These are phyloP conservation scores for Podospora pseudocomata DNA, from an alignment of 495 filamentous ascomycete genomes.

Conservation along the genomic window DNA sequence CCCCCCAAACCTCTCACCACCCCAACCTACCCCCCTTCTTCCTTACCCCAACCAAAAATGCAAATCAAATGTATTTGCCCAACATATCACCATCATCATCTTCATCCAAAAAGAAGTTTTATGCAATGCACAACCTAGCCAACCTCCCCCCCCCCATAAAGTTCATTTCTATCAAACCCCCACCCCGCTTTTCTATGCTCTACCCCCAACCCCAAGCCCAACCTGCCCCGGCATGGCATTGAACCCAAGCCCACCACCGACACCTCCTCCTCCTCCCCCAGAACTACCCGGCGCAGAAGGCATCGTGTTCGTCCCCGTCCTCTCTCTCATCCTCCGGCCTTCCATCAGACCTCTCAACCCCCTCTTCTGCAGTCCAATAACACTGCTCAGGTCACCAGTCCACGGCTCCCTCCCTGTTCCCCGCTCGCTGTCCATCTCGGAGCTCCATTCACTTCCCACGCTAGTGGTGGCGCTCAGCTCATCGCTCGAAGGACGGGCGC, in stretches of 20 bases:
- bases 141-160: not conserved
- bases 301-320: conserved; percentile 35
- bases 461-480: conserved; percentile 50
- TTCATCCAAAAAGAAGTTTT: not conserved
- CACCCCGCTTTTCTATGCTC: conserved; percentile 13
- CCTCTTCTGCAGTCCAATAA: conserved; percentile 94
- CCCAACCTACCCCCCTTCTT: not conserved
- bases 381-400: conserved; percentile 80
- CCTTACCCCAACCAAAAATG: not conserved
- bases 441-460: conserved; percentile 49
- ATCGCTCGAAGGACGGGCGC: conserved; percentile 38
- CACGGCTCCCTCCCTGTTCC: conserved; percentile 58
- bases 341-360: conserved; percentile 93
- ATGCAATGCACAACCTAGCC: not conserved
- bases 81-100: not conserved
- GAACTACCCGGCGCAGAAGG: not conserved
- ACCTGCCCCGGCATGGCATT: conserved; percentile 16
- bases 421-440: conserved; percentile 35
- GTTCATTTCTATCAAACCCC: not conserved
- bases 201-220: conserved; percentile 24
- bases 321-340: conserved; percentile 78
- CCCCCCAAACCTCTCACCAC: not conserved
- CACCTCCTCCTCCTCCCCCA: not conserved
- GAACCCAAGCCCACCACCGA: not conserved
- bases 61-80: not conserved